A percentile compares a stretch with the other conserved stretches of the same genome.
Conservation (phyloP, 164 flowering plant species). For the Nymphaea colorata region DNA sequence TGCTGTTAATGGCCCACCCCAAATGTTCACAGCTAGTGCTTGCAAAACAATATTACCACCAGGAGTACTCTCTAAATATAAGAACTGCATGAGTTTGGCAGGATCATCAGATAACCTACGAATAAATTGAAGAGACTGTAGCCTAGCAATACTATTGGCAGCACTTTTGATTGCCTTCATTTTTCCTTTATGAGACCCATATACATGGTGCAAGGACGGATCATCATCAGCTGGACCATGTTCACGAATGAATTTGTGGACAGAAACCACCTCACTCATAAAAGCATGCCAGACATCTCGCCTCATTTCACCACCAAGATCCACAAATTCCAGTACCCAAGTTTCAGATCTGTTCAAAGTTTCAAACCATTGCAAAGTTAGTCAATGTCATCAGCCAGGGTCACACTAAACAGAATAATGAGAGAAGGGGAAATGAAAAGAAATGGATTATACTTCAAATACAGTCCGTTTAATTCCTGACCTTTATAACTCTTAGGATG, state of each 20-base stretch:
- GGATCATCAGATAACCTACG: constrained; percentile 77
- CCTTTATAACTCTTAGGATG: too few relatives aligned
- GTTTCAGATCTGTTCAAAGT: constrained; percentile 42
- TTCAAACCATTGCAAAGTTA: background rate
- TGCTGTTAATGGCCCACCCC: constrained; percentile 74
- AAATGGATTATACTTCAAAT: too few relatives aligned
- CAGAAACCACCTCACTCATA: constrained; percentile 63
- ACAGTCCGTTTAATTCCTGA: too few relatives aligned
- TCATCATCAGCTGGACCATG: constrained; percentile 74
- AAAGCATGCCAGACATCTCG: constrained; percentile 93
- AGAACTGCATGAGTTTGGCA: constrained; percentile 67
- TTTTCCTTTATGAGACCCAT: constrained; percentile 73
- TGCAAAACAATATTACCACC: constrained; percentile 70
- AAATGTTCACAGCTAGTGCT: constrained; percentile 72
- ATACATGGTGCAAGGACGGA: constrained; percentile 39
- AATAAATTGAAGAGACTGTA: constrained; percentile 78
- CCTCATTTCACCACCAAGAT: constrained; percentile 89
- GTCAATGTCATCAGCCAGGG: too few relatives aligned
- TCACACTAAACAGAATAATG: too few relatives aligned
- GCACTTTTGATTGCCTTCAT: constrained; percentile 47
- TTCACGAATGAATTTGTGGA: constrained; percentile 59
- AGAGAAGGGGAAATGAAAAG: too few relatives aligned
- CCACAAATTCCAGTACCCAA: constrained; percentile 86
- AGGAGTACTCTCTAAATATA: constrained; percentile 65
- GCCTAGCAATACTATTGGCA: constrained; percentile 55